Percentiles rank a stretch among this genome's conserved stretches.
Evolutionary conservation across 192 early-diverging fungal genomes (phyloP).

Genomic region (Mortierella alpina): DNA sequence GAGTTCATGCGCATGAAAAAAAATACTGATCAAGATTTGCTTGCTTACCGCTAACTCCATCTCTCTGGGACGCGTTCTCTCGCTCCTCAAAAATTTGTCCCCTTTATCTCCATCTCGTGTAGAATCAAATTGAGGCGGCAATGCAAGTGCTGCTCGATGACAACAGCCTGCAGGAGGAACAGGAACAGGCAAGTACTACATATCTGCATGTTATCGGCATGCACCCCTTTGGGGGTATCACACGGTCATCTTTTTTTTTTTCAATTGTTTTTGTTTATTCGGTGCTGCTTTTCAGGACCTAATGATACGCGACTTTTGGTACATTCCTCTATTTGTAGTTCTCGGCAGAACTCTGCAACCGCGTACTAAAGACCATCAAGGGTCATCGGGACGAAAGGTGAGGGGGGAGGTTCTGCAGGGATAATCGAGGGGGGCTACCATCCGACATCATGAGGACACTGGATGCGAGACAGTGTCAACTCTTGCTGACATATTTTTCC

Average conservation of each 20-base stretch:
- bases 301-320: not conserved
- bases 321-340: conserved; percentile 16
- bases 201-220: not conserved
- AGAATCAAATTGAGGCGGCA: conserved; percentile 43
- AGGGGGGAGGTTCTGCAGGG: not conserved
- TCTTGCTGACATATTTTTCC: not conserved
- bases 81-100: not conserved
- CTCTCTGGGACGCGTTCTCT: not conserved
- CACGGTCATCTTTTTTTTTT: not conserved
- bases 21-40: not conserved
- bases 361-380: conserved; percentile 39
- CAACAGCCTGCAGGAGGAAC: conserved; percentile 28
- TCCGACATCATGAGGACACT: not conserved
- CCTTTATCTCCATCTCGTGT: not conserved
- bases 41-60: not conserved
- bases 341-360: conserved; percentile 33
- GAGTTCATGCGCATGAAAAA: conserved; percentile 5
- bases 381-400: conserved; percentile 47
- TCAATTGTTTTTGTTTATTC: not conserved
- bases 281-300: not conserved
- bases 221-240: not conserved
- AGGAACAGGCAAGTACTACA: conserved; percentile 24
- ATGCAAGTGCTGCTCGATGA: conserved; percentile 36
- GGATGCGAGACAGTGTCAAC: not conserved
- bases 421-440: no score